Percentiles rank a stretch among this genome's conserved stretches.
These are phyloP conservation scores for Blastobotrys niveus DNA, from an alignment of 1,139 yeast genomes.

Conservation along the genomic window DNA sequence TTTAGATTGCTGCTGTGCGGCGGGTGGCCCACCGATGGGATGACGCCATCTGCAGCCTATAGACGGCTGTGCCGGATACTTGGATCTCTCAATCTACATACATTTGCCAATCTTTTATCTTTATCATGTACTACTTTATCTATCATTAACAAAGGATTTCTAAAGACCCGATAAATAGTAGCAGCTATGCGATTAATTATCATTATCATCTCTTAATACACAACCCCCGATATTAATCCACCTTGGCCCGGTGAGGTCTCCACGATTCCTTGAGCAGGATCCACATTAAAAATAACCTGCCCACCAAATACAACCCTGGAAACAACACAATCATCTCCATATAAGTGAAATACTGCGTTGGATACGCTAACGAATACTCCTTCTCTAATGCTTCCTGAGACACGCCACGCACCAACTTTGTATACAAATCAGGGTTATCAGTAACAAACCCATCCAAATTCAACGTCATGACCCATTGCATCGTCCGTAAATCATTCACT, in stretches of 20 bases:
- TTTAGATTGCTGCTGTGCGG: too few relatives aligned
- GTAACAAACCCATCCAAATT: slow-evolving; percentile 60
- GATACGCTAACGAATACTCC: slow-evolving; percentile 17
- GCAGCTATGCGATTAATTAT: too few relatives aligned
- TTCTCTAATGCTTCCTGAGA: slow-evolving; percentile 20
- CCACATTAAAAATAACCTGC: neutral
- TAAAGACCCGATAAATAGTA: too few relatives aligned
- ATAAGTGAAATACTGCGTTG: slow-evolving; percentile 13
- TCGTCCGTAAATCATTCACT: slow-evolving; percentile 46
- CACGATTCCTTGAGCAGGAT: neutral
- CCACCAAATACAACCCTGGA: slow-evolving; percentile 13
- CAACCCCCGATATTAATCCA: too few relatives aligned
- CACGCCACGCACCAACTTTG: slow-evolving; percentile 15
- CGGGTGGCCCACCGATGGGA: too few relatives aligned
- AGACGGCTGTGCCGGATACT: too few relatives aligned
- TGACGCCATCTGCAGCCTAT: too few relatives aligned
- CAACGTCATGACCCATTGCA: slow-evolving; percentile 41
- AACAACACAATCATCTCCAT: slow-evolving; percentile 15
- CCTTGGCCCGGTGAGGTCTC: neutral
- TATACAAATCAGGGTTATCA: slow-evolving; percentile 47
- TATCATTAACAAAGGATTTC: too few relatives aligned
- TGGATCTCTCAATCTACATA: too few relatives aligned
- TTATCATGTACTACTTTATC: too few relatives aligned
- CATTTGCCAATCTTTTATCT: too few relatives aligned
- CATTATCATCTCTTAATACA: too few relatives aligned